Evolutionary conservation across 306 rosid species (phyloP).

Genomic region (Pueraria montana): DNA sequence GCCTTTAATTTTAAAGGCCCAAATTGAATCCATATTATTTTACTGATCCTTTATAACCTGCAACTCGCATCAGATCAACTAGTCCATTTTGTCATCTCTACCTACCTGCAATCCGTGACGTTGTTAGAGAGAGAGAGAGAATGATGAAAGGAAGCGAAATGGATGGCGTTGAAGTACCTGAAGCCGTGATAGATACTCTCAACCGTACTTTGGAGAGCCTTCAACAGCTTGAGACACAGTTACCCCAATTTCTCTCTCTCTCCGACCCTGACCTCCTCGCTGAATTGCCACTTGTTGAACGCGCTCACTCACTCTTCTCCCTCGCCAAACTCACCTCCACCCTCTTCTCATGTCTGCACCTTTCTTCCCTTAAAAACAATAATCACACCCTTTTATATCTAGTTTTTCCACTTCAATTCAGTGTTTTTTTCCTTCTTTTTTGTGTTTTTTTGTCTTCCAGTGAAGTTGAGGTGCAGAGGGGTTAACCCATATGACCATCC

Average conservation of each 20-base stretch:
- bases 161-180: slow-evolving; percentile 60
- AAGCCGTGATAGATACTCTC: slow-evolving; percentile 60
- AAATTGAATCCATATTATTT: too few species aligned
- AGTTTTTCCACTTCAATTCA: neutral
- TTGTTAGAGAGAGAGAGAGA: neutral
- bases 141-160: slow-evolving; percentile 41
- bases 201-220: slow-evolving; percentile 59
- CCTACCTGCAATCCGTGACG: too few species aligned
- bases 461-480: slow-evolving; percentile 89
- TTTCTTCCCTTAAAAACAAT: neutral
- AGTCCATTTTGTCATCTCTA: too few species aligned
- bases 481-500: slow-evolving; percentile 77
- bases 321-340: slow-evolving; percentile 78
- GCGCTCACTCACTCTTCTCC: slow-evolving; percentile 80
- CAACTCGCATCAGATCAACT: too few species aligned
- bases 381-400: neutral
- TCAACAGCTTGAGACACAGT: slow-evolving; percentile 57
- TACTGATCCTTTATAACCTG: too few species aligned
- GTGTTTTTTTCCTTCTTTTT: neutral
- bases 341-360: slow-evolving; percentile 65
- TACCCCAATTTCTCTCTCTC: slow-evolving; percentile 62
- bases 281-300: slow-evolving; percentile 72
- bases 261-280: slow-evolving; percentile 69
- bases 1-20: too few species aligned
- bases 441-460: slow-evolving; percentile 52